Evolutionary conservation across 169 alveolate genomes (phyloP).

Genomic region (Miamiensis avidus): DNA sequence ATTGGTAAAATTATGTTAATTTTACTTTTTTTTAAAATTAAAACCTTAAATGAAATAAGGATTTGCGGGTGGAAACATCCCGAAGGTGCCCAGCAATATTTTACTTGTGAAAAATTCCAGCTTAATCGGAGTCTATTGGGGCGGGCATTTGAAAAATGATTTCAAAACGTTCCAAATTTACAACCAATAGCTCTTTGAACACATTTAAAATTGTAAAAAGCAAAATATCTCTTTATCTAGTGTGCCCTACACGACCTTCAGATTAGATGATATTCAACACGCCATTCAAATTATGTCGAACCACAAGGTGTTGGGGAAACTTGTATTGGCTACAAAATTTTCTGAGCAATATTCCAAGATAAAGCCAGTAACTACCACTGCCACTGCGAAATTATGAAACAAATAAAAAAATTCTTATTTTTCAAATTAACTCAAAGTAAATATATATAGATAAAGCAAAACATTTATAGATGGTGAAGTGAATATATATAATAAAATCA

Average conservation of each 20-base stretch:
- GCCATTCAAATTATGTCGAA: not conserved
- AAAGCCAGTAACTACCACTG: too few relatives aligned
- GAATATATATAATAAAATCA: too few relatives aligned
- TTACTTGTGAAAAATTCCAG: not conserved
- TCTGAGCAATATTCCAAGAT: not conserved
- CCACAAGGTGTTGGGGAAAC: not conserved
- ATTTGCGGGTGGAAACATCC: not conserved
- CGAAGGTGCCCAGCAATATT: not conserved
- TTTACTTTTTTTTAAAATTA: too few relatives aligned
- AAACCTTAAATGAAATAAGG: not conserved
- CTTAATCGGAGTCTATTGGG: not conserved
- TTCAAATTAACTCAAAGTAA: too few relatives aligned
- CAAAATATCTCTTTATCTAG: too few relatives aligned
- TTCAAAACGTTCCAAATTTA: not conserved
- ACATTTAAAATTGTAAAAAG: too few relatives aligned
- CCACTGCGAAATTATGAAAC: too few relatives aligned
- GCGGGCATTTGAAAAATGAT: not conserved
- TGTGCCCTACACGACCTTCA: not conserved
- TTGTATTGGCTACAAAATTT: not conserved
- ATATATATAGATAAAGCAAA: too few relatives aligned
- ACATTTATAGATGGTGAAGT: too few relatives aligned
- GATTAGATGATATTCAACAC: not conserved
- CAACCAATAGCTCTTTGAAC: not conserved
- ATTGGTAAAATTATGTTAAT: not conserved
- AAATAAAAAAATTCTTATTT: too few relatives aligned